Evolutionary conservation across 2,329 filamentous ascomycete genomes (phyloP), one percentile per base, ranked within the genome.

Genomic region (Ceratocystis smalleyi): DNA sequence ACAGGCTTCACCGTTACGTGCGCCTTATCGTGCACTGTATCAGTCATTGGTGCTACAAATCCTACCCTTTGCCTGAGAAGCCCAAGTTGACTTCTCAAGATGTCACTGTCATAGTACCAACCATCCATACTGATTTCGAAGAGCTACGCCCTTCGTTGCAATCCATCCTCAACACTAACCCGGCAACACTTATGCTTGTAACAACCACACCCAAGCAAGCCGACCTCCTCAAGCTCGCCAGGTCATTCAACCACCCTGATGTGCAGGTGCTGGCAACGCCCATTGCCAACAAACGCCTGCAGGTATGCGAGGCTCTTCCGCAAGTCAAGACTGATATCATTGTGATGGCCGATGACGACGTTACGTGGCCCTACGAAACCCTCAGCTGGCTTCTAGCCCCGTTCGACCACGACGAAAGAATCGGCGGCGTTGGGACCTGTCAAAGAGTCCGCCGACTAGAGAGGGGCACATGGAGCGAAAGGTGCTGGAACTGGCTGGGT

Each of bases 281-380:
- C 67, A 91, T 96, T 72, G 91, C 92, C 69, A 97, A 97, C 78
- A 97, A 97, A 78, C 87, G 92, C 64, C 84, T 92, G 22, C 92
- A 97, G 74, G 91, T 97, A 72, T 95, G 90, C 74, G 83, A 90
- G 72, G 92, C 91, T 2, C 88, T 97, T 59, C 91, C 91, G 22
- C 83, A 89, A 69, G 90, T 96, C 65, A 80, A 78, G 69, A 96
- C 92, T 0, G 77, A 81, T 62, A 91, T 97, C 72, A 96, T 89
- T 45, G 83, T 97, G 70, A 90, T 97, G 78, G 91, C 91, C 30
- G 92, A 97, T 72, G 92, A 97, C 75, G 92, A 97, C 73, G 92
- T 97, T 67, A 91, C 88, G 70, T 96, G 92, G 88, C 91, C 91
- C 2, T 79, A 80, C 17, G 94, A 88, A 51, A 83, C 95, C 68